Conservation (phyloP, 352 stramenopile species). For the Pelagophyceae sp. region DNA sequence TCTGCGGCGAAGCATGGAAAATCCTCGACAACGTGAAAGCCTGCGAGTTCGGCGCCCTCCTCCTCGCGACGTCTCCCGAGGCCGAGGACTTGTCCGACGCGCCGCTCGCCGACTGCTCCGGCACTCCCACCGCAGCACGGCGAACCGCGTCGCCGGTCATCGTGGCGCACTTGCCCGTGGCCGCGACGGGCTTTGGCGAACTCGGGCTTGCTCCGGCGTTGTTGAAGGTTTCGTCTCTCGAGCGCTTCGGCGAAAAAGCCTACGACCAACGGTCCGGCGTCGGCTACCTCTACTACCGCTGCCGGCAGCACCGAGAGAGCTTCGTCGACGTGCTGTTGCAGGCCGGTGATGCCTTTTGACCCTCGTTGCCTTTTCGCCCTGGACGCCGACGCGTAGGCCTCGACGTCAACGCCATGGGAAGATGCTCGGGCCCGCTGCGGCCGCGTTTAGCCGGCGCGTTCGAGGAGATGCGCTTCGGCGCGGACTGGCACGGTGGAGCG, state of each 20-base stretch:
- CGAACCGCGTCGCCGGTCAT: background rate
- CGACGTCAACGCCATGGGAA: constrained; percentile 44
- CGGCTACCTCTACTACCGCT: constrained; percentile 49
- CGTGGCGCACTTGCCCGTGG: constrained; percentile 34
- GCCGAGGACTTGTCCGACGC: no score
- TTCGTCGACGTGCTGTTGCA: constrained; percentile 35
- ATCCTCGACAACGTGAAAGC: background rate
- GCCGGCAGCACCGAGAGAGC: constrained; percentile 40
- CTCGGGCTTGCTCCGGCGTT: background rate
- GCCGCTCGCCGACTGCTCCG: no score
- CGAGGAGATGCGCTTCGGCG: background rate
- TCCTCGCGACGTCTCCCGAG: constrained; percentile 18
- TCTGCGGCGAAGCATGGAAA: constrained; percentile 31
- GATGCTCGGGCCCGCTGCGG: constrained; percentile 34
- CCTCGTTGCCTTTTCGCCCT: no score
- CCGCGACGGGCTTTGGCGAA: constrained; percentile 45
- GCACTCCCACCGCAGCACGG: no score
- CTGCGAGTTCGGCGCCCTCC: constrained; percentile 33
- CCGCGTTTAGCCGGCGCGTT: constrained; percentile 6
- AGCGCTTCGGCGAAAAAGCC: background rate
- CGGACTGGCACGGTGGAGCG: constrained; percentile 39
- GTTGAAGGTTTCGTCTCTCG: background rate
- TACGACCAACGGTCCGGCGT: constrained; percentile 28
- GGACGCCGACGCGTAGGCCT: no score
- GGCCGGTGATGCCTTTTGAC: no score